Base-by-base conservation (phyloP, 805 yeast species). In the Saccharomycopsis sp. region DNA sequence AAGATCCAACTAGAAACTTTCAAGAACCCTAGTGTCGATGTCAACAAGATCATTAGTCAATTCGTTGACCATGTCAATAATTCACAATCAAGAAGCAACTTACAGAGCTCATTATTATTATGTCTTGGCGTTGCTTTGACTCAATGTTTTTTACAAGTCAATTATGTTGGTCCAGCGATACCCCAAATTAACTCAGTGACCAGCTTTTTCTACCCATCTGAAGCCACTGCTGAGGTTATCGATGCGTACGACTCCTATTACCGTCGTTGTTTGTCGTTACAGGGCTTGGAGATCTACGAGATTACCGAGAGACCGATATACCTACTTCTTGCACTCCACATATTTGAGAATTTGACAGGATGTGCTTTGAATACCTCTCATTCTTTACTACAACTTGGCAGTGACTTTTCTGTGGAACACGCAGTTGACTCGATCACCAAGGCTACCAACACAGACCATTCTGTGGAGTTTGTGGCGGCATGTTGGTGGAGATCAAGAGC, bases 401-500 rank as follows among this genome's bases (percentile, higher is more conserved):
- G 53, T 47, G 23, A 60, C 41, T 53, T 67, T 67, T 29, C 61
- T 3, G 52, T 72, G 0, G 61, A 67, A 4, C 59, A 59, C 8
- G 51, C 63, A 14, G 64, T 69, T 7, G 62, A 61, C 3, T 52
- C 63, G 3, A 63, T 62, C 3, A 15, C 18, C 16, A 4, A 54
- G 1, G 20, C 47, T 40, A 14, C 56, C 8, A 48, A 50, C 1
- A 55, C 63, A 2, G 63, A 63, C 2, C 62, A 66, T 1, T 70
- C 73, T 41, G 69, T 78, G 2, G 61, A 77, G 1, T 58, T 64
- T 3, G 87, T 85, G 0, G 73, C 84, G 2, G 71, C 79, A 2
- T 73, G 74, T 50, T 88, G 94, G 92, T 88, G 94, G 94, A 78
- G 89, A 67, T 72, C 86, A 4, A 78, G 95, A 70, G 81, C 84